Evolutionary conservation across 331 rosid genomes (phyloP), one percentile per base, ranked within the genome.

Genomic region (Malus hybrid): DNA sequence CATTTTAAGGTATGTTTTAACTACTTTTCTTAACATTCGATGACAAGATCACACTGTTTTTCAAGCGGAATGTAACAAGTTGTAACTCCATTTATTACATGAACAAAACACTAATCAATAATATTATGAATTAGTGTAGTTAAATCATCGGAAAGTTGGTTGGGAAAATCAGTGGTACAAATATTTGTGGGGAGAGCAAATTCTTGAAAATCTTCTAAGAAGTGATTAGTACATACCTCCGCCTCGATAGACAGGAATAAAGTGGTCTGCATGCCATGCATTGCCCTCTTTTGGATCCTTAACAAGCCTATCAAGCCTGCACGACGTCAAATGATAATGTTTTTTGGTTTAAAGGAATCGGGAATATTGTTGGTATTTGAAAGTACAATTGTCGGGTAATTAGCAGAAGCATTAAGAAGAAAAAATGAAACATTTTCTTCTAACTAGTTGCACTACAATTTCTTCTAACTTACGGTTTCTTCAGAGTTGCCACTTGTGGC

Each of bases 211-310:
- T 36, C 63, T 19, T 78, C 70, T 32, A 53, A 26, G 28, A 70
- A 72, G 70, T 56, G 84, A 74, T 69, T 48, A 36, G 11, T 12
- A 28, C 81, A 57, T 86, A 93, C 97, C 99, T 87, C 99, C 99
- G 29, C 99, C 99, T 77, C 64, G 83, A 86, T 91, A 94, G 76
- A 92, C 99, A 55, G 96, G 95, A 88, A 94, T 82, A 66, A 92
- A 89, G 81, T 92, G 99, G 80, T 94, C 99, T 77, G 97, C 99
- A 77, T 94, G 97, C 97, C 99, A 91, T 30, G 96, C 91, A 62
- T 90, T 88, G 80, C 99, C 99, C 86, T 94, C 99, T 66, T 29
- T 80, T 44, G 97, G 97, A 82, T 91, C 92, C 71, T 86, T 83
- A 66, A 89, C 88, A 84, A 94, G 90, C 83, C 86, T 88, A 68